Base-by-base conservation (phyloP, 352 stramenopile genomes). In the Pythium aquatile region DNA sequence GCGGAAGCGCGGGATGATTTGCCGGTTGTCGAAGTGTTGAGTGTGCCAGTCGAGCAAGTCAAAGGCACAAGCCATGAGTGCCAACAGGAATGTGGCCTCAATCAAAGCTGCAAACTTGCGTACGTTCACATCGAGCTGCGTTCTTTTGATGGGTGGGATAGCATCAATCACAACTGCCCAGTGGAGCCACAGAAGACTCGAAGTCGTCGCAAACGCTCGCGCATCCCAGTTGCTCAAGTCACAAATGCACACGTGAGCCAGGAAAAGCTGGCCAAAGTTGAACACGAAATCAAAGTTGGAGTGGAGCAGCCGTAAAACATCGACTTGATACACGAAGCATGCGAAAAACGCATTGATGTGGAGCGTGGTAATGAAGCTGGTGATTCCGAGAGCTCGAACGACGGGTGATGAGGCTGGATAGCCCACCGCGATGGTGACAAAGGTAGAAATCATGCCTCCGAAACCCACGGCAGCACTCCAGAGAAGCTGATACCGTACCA, bases 101-200 rank as follows among this genome's bases (percentile, higher is more conserved):
- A 66, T 46, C 8, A 28, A 2, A n/a, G 16, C 20, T 6, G 13
- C 49, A 2, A 35, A 29, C 26, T 28, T 40, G 7, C 35, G n/a
- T n/a, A 61, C 29, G 24, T 35, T 24, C 5, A 66, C 3, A 10
- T 39, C 20, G 8, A 65, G 48, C 37, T 44, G 37, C 14, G 28
- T 10, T 3, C 39, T 24, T 6, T 11, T 32, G 24, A 61, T 46
- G 8, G 60, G 60, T 7, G 60, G 37, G 48, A 66, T 51, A 10
- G 60, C 60, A 44, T 66, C 60, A 10, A 66, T 33, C 5, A 46
- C 8, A 5, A 66, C 13, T 2, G 52, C 17, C 39, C 58, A 85
- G 26, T 78, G 75, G 20, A 80, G 67, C 60, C 51, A 61, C 16
- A 55, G n/a, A 3, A 54, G 11, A n/a, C 51, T 66, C 2, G 28